These are phyloP conservation scores for Alternaria consortialis DNA, from an alignment of 2,329 filamentous ascomycete species.

Conservation along the genomic window DNA sequence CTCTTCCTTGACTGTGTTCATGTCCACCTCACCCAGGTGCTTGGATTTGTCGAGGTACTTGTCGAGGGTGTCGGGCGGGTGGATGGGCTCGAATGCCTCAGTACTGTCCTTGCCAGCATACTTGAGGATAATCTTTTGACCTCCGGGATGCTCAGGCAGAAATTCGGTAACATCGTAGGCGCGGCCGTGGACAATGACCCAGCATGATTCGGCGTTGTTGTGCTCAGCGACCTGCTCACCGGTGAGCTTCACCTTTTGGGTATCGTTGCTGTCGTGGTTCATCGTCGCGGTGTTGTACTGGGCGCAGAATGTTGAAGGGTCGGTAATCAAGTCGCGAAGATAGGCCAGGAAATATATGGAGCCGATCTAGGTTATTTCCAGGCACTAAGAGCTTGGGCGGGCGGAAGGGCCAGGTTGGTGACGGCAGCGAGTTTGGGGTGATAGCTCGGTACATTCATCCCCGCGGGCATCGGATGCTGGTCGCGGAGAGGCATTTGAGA, in stretches of 20 bases:
- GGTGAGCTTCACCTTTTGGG: constrained; percentile 55
- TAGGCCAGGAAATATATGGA: constrained; percentile 17
- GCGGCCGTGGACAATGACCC: constrained; percentile 73
- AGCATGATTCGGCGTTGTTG: constrained; percentile 79
- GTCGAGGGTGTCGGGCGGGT: constrained; percentile 58
- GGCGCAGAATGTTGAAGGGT: constrained; percentile 1
- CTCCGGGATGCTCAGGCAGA: constrained; percentile 69
- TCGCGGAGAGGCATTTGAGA: constrained; percentile 9
- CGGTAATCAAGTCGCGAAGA: constrained; percentile 11
- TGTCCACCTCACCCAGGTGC: constrained; percentile 52
- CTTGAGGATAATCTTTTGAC: constrained; percentile 91
- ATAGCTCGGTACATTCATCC: constrained; percentile 44
- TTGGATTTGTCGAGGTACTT: constrained; percentile 56
- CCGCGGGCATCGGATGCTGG: constrained; percentile 32
- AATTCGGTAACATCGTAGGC: constrained; percentile 75
- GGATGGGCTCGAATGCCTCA: constrained; percentile 63
- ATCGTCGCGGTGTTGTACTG: constrained; percentile 43
- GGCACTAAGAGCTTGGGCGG: constrained; percentile 26
- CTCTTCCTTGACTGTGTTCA: constrained; percentile 47
- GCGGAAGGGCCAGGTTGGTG: constrained; percentile 43
- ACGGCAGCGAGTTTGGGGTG: constrained; percentile 34
- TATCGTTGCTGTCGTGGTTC: constrained; percentile 56
- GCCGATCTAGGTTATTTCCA: constrained; percentile 28
- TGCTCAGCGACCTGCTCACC: constrained; percentile 70
- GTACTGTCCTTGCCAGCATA: constrained; percentile 63